Percentiles rank a stretch among this genome's conserved stretches.
Evolutionary conservation across 1,284 basidiomycete genomes (phyloP).

Genomic region (Ustilago loliicola): DNA sequence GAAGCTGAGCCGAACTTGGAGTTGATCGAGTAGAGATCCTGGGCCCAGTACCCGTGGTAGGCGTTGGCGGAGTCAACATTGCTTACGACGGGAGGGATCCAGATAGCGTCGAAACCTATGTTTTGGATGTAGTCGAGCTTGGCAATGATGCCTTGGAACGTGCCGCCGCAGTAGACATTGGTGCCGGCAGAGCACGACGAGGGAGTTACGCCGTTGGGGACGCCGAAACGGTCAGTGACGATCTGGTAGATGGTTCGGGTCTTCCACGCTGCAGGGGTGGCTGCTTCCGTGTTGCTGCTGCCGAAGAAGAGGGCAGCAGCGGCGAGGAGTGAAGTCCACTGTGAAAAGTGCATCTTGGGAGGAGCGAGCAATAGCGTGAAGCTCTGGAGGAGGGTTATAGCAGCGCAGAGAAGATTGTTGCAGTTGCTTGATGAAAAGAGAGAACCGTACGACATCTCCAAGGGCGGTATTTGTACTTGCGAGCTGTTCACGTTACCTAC

Average conservation of each 20-base stretch:
- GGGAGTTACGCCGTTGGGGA: slow-evolving; percentile 58
- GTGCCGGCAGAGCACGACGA: slow-evolving; percentile 74
- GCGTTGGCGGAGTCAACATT: slow-evolving; percentile 80
- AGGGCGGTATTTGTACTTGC: too few relatives aligned
- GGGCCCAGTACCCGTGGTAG: slow-evolving; percentile 74
- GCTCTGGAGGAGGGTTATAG: neutral
- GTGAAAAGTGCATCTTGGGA: slow-evolving; percentile 8
- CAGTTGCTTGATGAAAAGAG: too few relatives aligned
- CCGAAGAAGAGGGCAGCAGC: slow-evolving; percentile 9
- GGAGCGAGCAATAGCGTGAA: neutral
- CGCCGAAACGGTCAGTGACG: slow-evolving; percentile 82
- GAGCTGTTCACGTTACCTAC: too few relatives aligned
- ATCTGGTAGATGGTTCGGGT: slow-evolving; percentile 72
- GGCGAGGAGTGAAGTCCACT: slow-evolving; percentile 6
- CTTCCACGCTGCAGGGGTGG: slow-evolving; percentile 21
- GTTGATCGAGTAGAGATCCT: slow-evolving; percentile 78
- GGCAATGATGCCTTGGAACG: slow-evolving; percentile 80
- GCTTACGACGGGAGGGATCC: slow-evolving; percentile 75
- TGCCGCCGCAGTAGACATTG: slow-evolving; percentile 81
- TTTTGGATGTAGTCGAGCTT: slow-evolving; percentile 83
- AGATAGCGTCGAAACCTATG: slow-evolving; percentile 82
- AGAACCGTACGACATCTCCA: too few relatives aligned
- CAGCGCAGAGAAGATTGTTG: neutral
- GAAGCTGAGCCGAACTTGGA: slow-evolving; percentile 78
- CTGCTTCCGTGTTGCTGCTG: slow-evolving; percentile 3